Conservation (phyloP, 208 protist species). For the Borovskyia barvae region DNA sequence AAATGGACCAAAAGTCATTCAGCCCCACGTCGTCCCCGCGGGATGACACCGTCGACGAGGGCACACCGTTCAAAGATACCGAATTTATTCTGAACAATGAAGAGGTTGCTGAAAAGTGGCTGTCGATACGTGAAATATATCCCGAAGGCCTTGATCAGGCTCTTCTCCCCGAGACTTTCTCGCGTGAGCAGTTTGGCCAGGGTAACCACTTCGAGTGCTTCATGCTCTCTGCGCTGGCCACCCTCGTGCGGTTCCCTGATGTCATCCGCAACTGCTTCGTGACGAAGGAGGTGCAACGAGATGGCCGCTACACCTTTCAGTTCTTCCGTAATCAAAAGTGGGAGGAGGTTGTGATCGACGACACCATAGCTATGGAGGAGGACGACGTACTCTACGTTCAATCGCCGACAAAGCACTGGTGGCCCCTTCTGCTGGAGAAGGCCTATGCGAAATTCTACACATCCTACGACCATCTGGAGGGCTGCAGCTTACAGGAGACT, state of each 20-base stretch:
- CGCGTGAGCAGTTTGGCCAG: constrained; percentile 70
- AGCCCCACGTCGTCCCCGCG: too few species aligned
- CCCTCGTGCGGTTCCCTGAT: constrained; percentile 63
- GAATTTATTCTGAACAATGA: constrained; percentile 65
- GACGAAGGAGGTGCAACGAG: constrained; percentile 67
- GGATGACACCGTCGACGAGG: too few species aligned
- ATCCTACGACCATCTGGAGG: constrained; percentile 68
- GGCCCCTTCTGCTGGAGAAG: constrained; percentile 88
- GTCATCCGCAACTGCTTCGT: constrained; percentile 82
- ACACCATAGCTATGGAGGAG: constrained; percentile 55
- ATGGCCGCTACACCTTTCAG: constrained; percentile 84
- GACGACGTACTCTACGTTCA: constrained; percentile 59
- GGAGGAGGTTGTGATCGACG: constrained; percentile 83
- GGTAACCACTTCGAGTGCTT: constrained; percentile 86
- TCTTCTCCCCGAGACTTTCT: constrained; percentile 58
- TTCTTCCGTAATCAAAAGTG: constrained; percentile 72
- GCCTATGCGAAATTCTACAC: constrained; percentile 91
- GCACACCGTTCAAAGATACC: constrained; percentile 65
- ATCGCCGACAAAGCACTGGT: constrained; percentile 77
- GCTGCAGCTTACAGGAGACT: constrained; percentile 70
- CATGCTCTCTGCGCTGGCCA: constrained; percentile 65
- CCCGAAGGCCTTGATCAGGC: constrained; percentile 42
- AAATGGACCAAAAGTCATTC: too few species aligned
- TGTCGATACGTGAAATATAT: constrained; percentile 70
- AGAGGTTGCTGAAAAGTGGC: constrained; percentile 61